Base-by-base conservation (phyloP, 148 eudicot species). In the Oxyria digyna region DNA sequence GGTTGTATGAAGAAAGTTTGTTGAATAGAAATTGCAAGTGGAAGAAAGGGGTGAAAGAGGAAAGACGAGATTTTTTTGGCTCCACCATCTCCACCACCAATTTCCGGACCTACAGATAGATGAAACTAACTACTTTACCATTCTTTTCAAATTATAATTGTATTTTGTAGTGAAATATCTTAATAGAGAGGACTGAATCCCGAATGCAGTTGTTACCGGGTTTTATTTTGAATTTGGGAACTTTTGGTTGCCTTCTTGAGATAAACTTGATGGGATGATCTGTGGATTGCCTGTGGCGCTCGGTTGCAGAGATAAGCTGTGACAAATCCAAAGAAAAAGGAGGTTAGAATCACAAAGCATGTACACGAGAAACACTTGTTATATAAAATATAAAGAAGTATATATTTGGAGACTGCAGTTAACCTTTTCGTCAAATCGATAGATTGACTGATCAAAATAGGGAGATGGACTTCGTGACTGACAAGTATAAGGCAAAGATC, bases 401-500 rank as follows among this genome's bases (percentile, higher is more conserved):
- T 9, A 59, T 50, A 52, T 23, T 11, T 41, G 21, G 49, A 54
- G 40, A 68, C 32, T 40, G 75, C 71, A 64, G 18, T 81, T 31
- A 65, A 94, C 98, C 98, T 94, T 94, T 78, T 94, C 98, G 77
- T 94, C 98, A 78, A 76, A 94, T 67, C 98, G 83, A 73, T 88
- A 94, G 72, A 94, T 96, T 67, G 96, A 88, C 81, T 94, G 97
- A 76, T 94, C 98, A 80, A 90, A 90, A 69, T 94, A 94, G 20
- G 98, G 97, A 17, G 98, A 94, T 45, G 98, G 98, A 71, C 92
- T 94, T 76, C 84, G 96, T 18, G 97, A 90, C 73, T 94, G 98
- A 81, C 97, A 88, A 73, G 79, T 78, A 69, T 82, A 82, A 62
- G 98, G 97, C 85, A 94, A 72, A 67, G 89, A 78, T 70, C 68